phyloP scores from a whole-genome alignment of 495 filamentous ascomycete species.

The Podospora tetraspora region DNA sequence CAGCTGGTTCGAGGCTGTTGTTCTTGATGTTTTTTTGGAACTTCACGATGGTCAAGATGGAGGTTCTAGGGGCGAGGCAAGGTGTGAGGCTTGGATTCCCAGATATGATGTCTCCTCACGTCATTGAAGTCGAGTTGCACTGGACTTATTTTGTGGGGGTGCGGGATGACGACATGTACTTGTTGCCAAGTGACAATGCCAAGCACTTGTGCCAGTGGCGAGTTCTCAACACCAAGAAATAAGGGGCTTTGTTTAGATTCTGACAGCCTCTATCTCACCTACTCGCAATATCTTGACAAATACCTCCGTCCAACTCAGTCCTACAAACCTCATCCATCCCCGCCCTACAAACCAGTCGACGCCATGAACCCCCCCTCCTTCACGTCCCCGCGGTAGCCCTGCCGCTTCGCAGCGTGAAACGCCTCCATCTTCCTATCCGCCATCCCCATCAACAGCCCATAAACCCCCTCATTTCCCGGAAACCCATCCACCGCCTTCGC shows the following conservation, averaged over 20 bases:
- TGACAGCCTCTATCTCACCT: background rate
- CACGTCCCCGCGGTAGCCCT: background rate
- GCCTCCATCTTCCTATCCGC: background rate
- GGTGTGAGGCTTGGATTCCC: background rate
- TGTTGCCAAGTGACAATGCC: background rate
- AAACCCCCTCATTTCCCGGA: background rate
- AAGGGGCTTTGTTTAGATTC: background rate
- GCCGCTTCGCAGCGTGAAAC: background rate
- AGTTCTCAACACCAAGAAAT: background rate
- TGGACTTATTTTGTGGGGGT: background rate
- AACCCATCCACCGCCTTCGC: background rate
- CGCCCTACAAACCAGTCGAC: too few relatives aligned
- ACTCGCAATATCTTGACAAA: background rate
- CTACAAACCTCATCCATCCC: too few relatives aligned
- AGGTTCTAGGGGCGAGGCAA: background rate
- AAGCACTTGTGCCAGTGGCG: background rate
- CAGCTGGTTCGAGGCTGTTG: background rate
- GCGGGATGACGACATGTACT: background rate
- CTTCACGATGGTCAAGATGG: background rate
- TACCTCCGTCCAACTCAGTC: background rate
- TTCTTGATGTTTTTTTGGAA: background rate
- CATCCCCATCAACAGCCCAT: background rate
- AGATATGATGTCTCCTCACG: background rate
- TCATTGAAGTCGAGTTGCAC: background rate
- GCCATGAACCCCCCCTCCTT: background rate